phyloP scores from a whole-genome alignment of 1,139 yeast species.

The Yamadazyma sp. region DNA sequence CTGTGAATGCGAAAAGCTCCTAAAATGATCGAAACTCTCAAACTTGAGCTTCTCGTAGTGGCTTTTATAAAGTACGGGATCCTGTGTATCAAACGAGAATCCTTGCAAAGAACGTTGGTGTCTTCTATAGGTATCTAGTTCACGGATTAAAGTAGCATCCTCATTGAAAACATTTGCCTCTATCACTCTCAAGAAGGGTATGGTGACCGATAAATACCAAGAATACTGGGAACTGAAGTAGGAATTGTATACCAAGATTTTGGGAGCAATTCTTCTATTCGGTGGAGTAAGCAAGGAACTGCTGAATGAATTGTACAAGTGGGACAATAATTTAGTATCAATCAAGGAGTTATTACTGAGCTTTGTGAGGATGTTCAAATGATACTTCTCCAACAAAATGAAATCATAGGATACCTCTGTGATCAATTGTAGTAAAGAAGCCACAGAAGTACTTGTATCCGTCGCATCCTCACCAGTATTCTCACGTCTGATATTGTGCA shows the following conservation, averaged over 20 bases:
- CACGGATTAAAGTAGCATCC: slow-evolving; percentile 19
- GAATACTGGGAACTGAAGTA: slow-evolving; percentile 37
- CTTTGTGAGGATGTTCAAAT: slow-evolving; percentile 38
- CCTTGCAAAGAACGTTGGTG: slow-evolving; percentile 17
- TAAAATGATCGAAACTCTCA: slow-evolving; percentile 26
- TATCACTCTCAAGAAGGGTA: slow-evolving; percentile 38
- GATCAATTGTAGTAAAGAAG: slow-evolving; percentile 29
- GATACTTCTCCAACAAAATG: slow-evolving; percentile 42
- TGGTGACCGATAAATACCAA: slow-evolving; percentile 39
- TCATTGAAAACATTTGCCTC: slow-evolving; percentile 37
- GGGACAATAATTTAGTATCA: slow-evolving; percentile 23
- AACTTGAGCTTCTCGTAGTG: slow-evolving; percentile 29
- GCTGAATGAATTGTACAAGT: slow-evolving; percentile 24
- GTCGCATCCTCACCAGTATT: slow-evolving; percentile 28
- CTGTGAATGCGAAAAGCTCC: slow-evolving; percentile 25
- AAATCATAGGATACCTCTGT: slow-evolving; percentile 43
- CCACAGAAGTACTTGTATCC: slow-evolving; percentile 16
- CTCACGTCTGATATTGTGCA: slow-evolving; percentile 30
- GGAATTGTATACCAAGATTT: slow-evolving; percentile 36
- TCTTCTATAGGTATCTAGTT: slow-evolving; percentile 16
- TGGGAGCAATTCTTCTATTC: slow-evolving; percentile 20
- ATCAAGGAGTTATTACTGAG: slow-evolving; percentile 34
- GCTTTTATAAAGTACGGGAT: slow-evolving; percentile 22
- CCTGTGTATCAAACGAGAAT: slow-evolving; percentile 25
- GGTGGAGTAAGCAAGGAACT: slow-evolving; percentile 10